Base-by-base conservation (phyloP, 2,329 filamentous ascomycete species). In the Colletotrichum sp. region DNA sequence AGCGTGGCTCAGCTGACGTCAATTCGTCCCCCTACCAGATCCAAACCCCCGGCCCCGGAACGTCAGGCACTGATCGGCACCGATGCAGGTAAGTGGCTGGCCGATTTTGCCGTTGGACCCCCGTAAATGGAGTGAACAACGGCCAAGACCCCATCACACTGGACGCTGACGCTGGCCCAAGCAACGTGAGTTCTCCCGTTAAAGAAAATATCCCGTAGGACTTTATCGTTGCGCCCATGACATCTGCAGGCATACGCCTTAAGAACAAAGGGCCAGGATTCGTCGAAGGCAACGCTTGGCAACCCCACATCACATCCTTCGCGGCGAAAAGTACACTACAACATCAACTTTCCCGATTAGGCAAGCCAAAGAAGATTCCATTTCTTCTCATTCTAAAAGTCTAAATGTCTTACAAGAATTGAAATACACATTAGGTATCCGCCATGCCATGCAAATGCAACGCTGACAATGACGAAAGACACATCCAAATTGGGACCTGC, bases 221-320 rank as follows among this genome's bases (percentile, higher is more conserved):
- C 43, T 48, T 48, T 13, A 21, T 0, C 0, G 1, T 48, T 7
- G 0, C 10, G 10, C n/a, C n/a, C n/a, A 21, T 48, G 0, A 48
- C n/a, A 48, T 21, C 43, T 0, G 18, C 18, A 12, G 18, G 18
- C 43, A n/a, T 48, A 48, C 18, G 8, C 8, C 39, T n/a, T 2
- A 10, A 10, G 39, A 16, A n/a, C 18, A n/a, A 48, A 48, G 10
- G 43, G 6, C 43, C 43, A 48, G 43, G 43, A 21, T 48, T 48
- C 6, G 43, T 2, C 43, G 10, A 48, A 48, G 18, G 43, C 43
- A 2, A 48, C n/a, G 0, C n/a, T 48, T 48, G 43, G 43, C 43
- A 1, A 1, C n/a, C 43, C 43, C 43, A 7, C 18, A 21, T 13
- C 9, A n/a, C n/a, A 48, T 21, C 43, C 43, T 48, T 21, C 43